These are phyloP conservation scores for Sphaerulina musiva DNA, from an alignment of 2,329 filamentous ascomycete genomes.

Conservation along the genomic window DNA sequence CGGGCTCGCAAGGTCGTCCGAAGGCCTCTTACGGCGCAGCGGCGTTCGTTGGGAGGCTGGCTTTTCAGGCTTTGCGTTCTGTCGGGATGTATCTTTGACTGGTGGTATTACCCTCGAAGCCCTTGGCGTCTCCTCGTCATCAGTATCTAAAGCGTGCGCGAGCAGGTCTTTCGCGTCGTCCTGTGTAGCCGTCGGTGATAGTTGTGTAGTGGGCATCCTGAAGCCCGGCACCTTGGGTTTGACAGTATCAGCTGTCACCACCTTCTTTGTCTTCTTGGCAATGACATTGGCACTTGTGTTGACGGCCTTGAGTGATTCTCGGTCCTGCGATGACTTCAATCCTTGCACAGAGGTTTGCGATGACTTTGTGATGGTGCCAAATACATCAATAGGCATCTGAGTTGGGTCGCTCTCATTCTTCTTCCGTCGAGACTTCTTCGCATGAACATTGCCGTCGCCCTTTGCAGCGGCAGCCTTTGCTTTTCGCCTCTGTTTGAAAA, in stretches of 20 bases:
- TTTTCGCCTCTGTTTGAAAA: slow-evolving; percentile 25
- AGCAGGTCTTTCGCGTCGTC: not conserved
- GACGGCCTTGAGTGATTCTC: slow-evolving; percentile 12
- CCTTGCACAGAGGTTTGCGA: slow-evolving; percentile 11
- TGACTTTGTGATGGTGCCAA: slow-evolving; percentile 15
- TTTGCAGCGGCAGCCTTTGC: slow-evolving; percentile 19
- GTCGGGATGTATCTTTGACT: not conserved
- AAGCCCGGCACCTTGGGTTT: slow-evolving; percentile 5
- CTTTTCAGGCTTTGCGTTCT: slow-evolving; percentile 1
- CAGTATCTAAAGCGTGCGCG: slow-evolving; percentile 1
- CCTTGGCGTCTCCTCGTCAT: slow-evolving; percentile 17
- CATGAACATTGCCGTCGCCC: slow-evolving; percentile 16
- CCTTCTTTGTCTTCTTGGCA: slow-evolving; percentile 5
- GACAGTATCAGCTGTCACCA: not conserved
- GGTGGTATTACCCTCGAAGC: not conserved
- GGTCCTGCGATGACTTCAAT: slow-evolving; percentile 3
- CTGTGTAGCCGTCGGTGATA: not conserved
- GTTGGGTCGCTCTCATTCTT: slow-evolving; percentile 14
- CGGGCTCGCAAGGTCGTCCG: slow-evolving; percentile 25
- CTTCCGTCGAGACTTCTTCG: slow-evolving; percentile 15
- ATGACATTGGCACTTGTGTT: slow-evolving; percentile 7
- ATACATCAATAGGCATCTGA: slow-evolving; percentile 11
- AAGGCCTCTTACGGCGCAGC: slow-evolving; percentile 25
- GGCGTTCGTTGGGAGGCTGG: slow-evolving; percentile 18
- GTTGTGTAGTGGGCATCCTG: slow-evolving; percentile 11